Base-by-base conservation (phyloP, 78 protist species). In the Chrysochromulina tobinii region DNA sequence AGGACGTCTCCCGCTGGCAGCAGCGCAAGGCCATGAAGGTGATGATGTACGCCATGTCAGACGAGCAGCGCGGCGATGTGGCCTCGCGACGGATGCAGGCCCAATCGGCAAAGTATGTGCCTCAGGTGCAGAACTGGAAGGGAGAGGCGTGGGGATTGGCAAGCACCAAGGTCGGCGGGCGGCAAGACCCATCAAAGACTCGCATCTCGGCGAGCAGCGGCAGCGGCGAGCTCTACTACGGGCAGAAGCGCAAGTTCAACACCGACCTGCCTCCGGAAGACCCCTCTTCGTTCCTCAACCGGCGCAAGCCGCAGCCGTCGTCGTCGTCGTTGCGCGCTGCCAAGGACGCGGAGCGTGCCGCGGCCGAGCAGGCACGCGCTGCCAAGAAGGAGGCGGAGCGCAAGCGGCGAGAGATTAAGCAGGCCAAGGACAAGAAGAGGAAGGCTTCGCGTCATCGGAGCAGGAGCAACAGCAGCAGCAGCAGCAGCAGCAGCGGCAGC, bases 141-240 rank as follows among this genome's bases (percentile, higher is more conserved):
- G 79, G 79, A 4, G 9, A 38, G 48, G 79, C 79, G 8, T 69
- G 79, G 79, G 79, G 79, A 4, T 53, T 69, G 7, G 79, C 54
- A 1, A 20, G 27, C 20, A 69, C 79, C 14, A 69, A 69, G 79
- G 79, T 69, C 15, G 27, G 38, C 11, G 79, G 54, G 7, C 79
- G 79, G 53, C 79, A 69, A 53, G 38, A 1, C 21, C 54, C 51
- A 11, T 1, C 3, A 3, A 14, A 50, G 7, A 69, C 79, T 7
- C 79, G 79, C 53, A 27, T 9, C 17, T 12, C 23, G 20, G 79
- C 27, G 7, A 27, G 72, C 72, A 20, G 79, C 54, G 54, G 79
- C 23, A 50, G 79, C 54, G 79, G 79, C 54, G 79, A 69, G 54
- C 79, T 69, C 54, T 69, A 27, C 79, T 69, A 69, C 53, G 79